Conservation (phyloP, 805 yeast species). For the Candida endomychidarum region DNA sequence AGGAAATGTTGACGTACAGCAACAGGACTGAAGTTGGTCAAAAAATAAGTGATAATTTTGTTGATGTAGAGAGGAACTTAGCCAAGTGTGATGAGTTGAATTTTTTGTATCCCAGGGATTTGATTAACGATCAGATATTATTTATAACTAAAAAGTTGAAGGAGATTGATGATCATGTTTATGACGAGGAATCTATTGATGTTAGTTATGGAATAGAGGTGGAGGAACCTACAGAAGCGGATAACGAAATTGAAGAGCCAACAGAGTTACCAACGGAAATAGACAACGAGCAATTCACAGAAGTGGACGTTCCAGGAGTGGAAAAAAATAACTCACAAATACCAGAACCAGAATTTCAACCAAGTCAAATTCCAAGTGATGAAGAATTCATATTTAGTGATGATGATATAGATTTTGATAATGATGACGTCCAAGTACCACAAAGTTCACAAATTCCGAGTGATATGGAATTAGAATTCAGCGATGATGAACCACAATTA, state of each 20-base stretch:
- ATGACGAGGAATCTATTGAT: too few species aligned
- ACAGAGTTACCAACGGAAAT: too few species aligned
- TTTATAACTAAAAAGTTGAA: slow-evolving; percentile 4
- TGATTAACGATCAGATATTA: slow-evolving; percentile 13
- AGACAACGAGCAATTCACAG: slow-evolving; percentile 1
- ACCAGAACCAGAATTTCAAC: background rate
- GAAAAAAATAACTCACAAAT: background rate
- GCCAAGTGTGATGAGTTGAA: slow-evolving; percentile 22
- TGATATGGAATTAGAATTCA: slow-evolving; percentile 11
- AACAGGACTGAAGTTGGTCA: slow-evolving; percentile 11
- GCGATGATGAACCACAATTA: slow-evolving; percentile 3
- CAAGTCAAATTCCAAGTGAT: slow-evolving; percentile 7
- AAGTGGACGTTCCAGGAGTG: background rate
- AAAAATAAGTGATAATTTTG: slow-evolving; percentile 13
- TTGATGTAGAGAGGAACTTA: slow-evolving; percentile 17
- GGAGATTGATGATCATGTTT: slow-evolving; percentile 12
- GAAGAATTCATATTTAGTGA: slow-evolving; percentile 7
- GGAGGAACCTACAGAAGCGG: background rate
- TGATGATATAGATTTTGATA: background rate
- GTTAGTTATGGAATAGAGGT: slow-evolving; percentile 2
- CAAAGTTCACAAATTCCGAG: slow-evolving; percentile 10
- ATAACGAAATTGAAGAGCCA: background rate
- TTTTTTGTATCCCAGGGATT: slow-evolving; percentile 26
- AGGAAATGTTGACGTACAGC: slow-evolving; percentile 1
- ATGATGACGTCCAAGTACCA: slow-evolving; percentile 1